Evolutionary conservation across 2,329 filamentous ascomycete species (phyloP).

Genomic region (Neurospora sp.): DNA sequence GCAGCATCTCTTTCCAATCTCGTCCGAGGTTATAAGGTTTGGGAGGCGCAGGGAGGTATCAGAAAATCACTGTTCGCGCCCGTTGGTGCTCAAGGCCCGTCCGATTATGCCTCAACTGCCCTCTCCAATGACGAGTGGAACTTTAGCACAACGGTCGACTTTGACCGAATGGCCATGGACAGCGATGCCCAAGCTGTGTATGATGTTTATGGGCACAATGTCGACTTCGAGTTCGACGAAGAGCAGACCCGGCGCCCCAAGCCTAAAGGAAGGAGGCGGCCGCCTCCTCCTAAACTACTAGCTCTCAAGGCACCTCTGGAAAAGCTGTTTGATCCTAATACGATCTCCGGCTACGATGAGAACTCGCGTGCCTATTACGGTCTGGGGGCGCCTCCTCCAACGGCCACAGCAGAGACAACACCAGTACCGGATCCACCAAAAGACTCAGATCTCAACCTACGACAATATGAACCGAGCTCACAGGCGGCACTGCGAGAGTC

Average conservation of each 20-base stretch:
- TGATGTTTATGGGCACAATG: conserved; percentile 44
- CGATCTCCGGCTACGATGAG: conserved; percentile 53
- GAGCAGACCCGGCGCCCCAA: conserved; percentile 43
- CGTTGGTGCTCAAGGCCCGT: conserved; percentile 46
- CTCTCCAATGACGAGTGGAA: conserved; percentile 54
- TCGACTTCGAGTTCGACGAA: conserved; percentile 41
- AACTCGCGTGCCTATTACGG: conserved; percentile 54
- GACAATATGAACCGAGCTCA: conserved; percentile 35
- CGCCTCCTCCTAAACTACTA: conserved; percentile 48
- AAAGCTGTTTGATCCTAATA: conserved; percentile 57
- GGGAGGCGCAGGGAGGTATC: conserved; percentile 65
- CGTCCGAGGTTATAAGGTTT: conserved; percentile 62
- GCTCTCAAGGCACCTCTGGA: conserved; percentile 50
- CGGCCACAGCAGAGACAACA: conserved; percentile 17
- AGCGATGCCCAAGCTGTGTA: conserved; percentile 48
- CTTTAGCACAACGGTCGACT: conserved; percentile 55
- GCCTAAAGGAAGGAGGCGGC: conserved; percentile 36
- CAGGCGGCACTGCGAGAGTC: conserved; percentile 48
- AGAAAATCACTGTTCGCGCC: conserved; percentile 54
- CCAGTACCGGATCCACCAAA: not conserved
- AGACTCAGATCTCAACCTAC: conserved; percentile 45
- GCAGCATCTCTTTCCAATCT: conserved; percentile 53
- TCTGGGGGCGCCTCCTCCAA: conserved; percentile 29
- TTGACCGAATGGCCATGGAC: conserved; percentile 47
- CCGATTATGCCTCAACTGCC: conserved; percentile 32